Base-by-base conservation (phyloP, 208 protist species). In the Paratrypanosoma confusum region DNA sequence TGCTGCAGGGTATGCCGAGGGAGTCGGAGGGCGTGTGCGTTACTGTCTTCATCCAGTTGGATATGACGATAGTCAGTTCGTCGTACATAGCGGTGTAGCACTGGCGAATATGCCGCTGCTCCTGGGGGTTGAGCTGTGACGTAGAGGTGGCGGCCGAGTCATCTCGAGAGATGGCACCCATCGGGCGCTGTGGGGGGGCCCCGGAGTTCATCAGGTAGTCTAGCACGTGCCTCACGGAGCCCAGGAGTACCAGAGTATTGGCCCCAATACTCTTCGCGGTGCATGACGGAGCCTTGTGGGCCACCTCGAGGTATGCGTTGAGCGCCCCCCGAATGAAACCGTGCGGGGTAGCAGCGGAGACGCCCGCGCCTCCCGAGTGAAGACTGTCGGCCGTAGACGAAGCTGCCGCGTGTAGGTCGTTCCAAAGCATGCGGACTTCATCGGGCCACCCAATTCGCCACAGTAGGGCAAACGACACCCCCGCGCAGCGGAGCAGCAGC, bases 81-180 rank as follows among this genome's bases (percentile, higher is more conserved):
- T 87, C 71, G 55, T 86, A 85, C 82, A 92, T 92, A 35, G 72
- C 75, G 0, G 67, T 63, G 39, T 74, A 71, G 62, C 78, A 92
- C 31, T 59, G 75, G 29, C 75, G 75, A 11, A 84, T 67, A 55
- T 84, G 76, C 49, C 88, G 82, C 47, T 88, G 82, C 57, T 81
- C 82, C 57, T 81, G 78, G 20, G 75, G 72, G 47, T 66, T 75
- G 11, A 83, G 57, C 1, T 63, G 69, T 50, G 76, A 72, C 33
- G 71, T 36, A 0, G 65, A 44, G 34, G 39, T 39, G 4, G 44
- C n/a, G n/a, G n/a, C n/a, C n/a, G n/a, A n/a, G n/a, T n/a, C n/a
- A n/a, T n/a, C n/a, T n/a, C n/a, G n/a, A n/a, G n/a, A n/a, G n/a
- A n/a, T n/a, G n/a, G n/a, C n/a, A n/a, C n/a, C n/a, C n/a, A n/a